These are phyloP conservation scores for Pneumocystis sp. DNA, from an alignment of 1,139 yeast species.

Conservation along the genomic window DNA sequence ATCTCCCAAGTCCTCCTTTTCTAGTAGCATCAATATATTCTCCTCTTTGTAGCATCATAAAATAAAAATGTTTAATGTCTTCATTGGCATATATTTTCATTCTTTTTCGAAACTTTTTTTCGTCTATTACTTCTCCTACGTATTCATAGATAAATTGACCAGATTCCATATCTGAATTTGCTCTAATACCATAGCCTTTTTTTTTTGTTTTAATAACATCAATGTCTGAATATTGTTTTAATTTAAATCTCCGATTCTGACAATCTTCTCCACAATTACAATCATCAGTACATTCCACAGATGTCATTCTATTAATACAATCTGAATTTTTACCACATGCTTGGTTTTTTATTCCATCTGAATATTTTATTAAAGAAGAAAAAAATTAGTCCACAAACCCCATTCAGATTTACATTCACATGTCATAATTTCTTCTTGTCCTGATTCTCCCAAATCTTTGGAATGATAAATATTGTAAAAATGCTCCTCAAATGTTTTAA, in stretches of 20 bases:
- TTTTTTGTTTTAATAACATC: conserved; percentile 64
- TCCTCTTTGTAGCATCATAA: conserved; percentile 91
- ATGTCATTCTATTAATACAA: conserved; percentile 82
- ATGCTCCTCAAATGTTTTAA: conserved; percentile 39
- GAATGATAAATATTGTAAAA: conserved; percentile 45
- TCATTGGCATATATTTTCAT: conserved; percentile 58
- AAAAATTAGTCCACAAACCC: conserved; percentile 20
- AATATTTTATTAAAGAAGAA: neutral
- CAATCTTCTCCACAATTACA: conserved; percentile 67
- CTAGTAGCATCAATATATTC: conserved; percentile 89
- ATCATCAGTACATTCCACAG: conserved; percentile 78
- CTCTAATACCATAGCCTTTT: conserved; percentile 84
- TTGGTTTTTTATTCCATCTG: conserved; percentile 26
- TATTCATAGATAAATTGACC: conserved; percentile 74
- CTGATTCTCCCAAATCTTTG: conserved; percentile 49
- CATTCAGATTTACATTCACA: conserved; percentile 64
- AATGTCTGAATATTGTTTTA: conserved; percentile 51
- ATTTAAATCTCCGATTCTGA: conserved; percentile 77
- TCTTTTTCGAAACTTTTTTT: conserved; percentile 51
- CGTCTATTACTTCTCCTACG: conserved; percentile 85
- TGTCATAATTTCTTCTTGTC: conserved; percentile 64
- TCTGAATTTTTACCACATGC: conserved; percentile 82
- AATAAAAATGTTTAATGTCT: conserved; percentile 76
- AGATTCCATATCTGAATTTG: conserved; percentile 42
- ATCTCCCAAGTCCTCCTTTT: conserved; percentile 76